phyloP scores from a whole-genome alignment of 345 rosid genomes.

The Boechera stricta region DNA sequence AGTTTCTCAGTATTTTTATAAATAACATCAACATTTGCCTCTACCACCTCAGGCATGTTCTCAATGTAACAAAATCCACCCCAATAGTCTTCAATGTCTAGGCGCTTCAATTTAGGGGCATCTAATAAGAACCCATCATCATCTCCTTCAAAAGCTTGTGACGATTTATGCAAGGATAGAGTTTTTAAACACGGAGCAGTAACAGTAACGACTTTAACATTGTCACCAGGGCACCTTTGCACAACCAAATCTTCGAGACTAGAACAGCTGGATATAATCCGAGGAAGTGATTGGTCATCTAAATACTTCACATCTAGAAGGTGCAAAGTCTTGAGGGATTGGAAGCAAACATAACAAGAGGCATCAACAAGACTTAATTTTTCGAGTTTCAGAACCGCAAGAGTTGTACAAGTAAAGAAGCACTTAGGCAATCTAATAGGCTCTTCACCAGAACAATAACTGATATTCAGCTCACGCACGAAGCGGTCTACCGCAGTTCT shows the following conservation, averaged over 20 bases:
- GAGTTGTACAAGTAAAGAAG: constrained; percentile 28
- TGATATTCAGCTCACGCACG: constrained; percentile 37
- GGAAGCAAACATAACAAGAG: constrained; percentile 25
- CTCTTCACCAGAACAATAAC: constrained; percentile 24
- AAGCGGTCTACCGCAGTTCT: constrained; percentile 29
- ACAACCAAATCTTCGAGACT: constrained; percentile 45
- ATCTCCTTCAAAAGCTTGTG: constrained; percentile 40
- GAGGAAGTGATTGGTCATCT: constrained; percentile 38
- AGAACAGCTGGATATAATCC: constrained; percentile 23
- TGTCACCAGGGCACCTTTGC: constrained; percentile 41
- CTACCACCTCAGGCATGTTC: constrained; percentile 42
- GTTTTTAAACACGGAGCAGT: constrained; percentile 8
- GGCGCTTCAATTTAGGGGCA: constrained; percentile 31
- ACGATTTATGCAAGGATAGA: constrained; percentile 29
- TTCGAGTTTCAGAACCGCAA: constrained; percentile 34
- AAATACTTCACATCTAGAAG: constrained; percentile 40
- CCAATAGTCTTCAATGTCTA: constrained; percentile 42
- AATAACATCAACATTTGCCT: constrained; percentile 42
- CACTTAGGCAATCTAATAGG: constrained; percentile 39
- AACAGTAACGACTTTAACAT: constrained; percentile 30
- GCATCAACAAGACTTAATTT: constrained; percentile 33
- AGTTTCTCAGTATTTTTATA: constrained; percentile 40
- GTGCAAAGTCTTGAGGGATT: constrained; percentile 35
- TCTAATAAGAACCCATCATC: constrained; percentile 41
- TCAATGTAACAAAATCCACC: constrained; percentile 39